A percentile compares a stretch with the other conserved stretches of the same genome.
Conservation (phyloP, 225 moss, liverwort and hornwort genomes). For the Anthoceros angustus region DNA sequence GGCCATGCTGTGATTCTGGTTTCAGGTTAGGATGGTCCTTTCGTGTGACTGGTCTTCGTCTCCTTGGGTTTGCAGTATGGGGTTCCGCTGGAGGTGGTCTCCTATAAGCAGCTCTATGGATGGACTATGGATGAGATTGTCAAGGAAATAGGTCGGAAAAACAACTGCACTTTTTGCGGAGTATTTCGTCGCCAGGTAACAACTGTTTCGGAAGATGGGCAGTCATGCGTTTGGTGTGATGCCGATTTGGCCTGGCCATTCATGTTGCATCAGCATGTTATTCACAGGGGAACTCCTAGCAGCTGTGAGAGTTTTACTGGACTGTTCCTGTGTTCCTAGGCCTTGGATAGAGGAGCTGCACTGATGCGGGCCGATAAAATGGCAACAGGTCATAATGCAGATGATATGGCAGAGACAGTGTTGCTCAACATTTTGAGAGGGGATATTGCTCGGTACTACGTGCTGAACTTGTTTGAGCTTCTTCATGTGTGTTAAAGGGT, state of each 20-base stretch:
- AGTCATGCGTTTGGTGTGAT: too few species aligned
- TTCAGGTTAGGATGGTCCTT: not conserved
- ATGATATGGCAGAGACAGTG: slow-evolving; percentile 96
- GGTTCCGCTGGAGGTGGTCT: slow-evolving; percentile 83
- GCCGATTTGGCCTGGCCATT: not conserved
- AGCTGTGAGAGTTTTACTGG: not conserved
- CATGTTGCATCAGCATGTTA: not conserved
- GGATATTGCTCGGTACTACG: slow-evolving; percentile 72
- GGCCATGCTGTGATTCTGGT: not conserved
- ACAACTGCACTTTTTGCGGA: slow-evolving; percentile 96
- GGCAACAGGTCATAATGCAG: slow-evolving; percentile 97
- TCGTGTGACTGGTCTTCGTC: not conserved
- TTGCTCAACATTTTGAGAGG: slow-evolving; percentile 87
- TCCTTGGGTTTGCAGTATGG: slow-evolving; percentile 61
- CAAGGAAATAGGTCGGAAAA: slow-evolving; percentile 83
- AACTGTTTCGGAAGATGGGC: too few species aligned
- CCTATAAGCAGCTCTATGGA: slow-evolving; percentile 82
- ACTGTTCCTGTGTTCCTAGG: slow-evolving; percentile 19
- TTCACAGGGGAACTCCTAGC: not conserved
- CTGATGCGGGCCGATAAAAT: slow-evolving; percentile 97
- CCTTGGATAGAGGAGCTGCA: slow-evolving; percentile 95
- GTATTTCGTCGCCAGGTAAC: slow-evolving; percentile 92
- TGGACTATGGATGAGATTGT: slow-evolving; percentile 99
- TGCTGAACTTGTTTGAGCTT: not conserved
- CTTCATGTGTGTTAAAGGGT: not conserved